Conservation (phyloP, 75 land plant genomes). For the Picea sitchensis region DNA sequence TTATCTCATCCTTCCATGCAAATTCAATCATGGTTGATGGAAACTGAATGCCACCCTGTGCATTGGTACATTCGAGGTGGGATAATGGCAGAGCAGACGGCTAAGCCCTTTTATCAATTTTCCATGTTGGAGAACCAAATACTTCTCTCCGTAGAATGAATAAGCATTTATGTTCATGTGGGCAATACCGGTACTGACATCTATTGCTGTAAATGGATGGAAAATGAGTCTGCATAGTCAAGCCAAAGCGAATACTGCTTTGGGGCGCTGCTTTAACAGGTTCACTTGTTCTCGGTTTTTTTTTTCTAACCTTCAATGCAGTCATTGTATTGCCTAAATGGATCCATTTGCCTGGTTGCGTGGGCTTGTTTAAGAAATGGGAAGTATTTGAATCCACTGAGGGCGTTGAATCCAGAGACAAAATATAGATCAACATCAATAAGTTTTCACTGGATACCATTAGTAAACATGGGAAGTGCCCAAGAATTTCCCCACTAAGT, state of each 20-base stretch:
- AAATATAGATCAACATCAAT: no score
- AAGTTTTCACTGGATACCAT: no score
- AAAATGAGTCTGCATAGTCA: background rate
- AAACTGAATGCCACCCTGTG: no score
- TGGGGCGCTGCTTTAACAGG: background rate
- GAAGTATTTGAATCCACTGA: background rate
- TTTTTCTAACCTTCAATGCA: background rate
- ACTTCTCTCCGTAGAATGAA: no score
- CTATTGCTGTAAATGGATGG: background rate
- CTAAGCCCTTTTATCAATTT: no score
- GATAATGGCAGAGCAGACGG: no score
- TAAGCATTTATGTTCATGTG: background rate
- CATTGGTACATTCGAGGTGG: no score
- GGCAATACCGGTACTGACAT: background rate
- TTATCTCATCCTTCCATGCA: no score
- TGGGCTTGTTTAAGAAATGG: background rate
- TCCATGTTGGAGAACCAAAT: no score
- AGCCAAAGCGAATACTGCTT: background rate
- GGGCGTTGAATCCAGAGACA: background rate
- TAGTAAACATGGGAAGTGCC: no score
- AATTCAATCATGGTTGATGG: no score
- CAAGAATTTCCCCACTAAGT: no score
- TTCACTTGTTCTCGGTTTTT: background rate
- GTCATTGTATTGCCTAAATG: slow-evolving; percentile 1
- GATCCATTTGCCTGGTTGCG: slow-evolving; percentile 3